Evolutionary conservation across 2,329 filamentous ascomycete species (phyloP).

Genomic region (Xylariaceae sp.): DNA sequence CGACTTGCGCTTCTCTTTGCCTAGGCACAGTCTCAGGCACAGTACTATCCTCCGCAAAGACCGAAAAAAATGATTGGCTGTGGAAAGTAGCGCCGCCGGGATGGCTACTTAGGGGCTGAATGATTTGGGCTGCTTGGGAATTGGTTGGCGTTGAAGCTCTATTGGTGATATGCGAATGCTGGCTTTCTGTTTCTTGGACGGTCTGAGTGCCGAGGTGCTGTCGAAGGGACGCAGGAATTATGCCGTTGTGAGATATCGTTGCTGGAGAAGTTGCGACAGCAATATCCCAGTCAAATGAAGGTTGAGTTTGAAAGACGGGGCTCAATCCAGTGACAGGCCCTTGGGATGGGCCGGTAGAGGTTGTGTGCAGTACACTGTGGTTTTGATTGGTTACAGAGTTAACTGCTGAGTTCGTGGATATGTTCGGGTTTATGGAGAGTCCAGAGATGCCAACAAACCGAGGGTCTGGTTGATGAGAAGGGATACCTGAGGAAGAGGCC

Average conservation of each 20-base stretch:
- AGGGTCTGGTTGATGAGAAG: constrained; percentile 40
- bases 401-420: constrained; percentile 15
- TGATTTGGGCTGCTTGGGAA: constrained; percentile 42
- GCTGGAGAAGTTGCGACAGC: constrained; percentile 6
- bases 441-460: constrained; percentile 6
- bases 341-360: constrained; percentile 5
- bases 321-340: constrained; percentile 1
- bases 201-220: constrained; percentile 10
- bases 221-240: constrained; percentile 20
- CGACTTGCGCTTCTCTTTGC: constrained; percentile 6
- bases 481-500: constrained; percentile 31
- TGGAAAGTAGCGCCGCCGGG: constrained; percentile 30
- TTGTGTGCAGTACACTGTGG: constrained; percentile 5
- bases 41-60: constrained; percentile 34
- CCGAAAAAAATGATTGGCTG: constrained; percentile 31
- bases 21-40: constrained; percentile 24
- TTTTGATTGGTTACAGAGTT: constrained; percentile 11
- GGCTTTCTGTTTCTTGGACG: constrained; percentile 20
- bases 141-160: constrained; percentile 23
- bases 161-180: constrained; percentile 17
- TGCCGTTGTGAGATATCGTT: constrained; percentile 12
- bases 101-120: constrained; percentile 33
- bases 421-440: constrained; percentile 17
- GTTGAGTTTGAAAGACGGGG: constrained; percentile 22
- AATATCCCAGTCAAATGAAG: constrained; percentile 6